Evolutionary conservation across 805 yeast species (phyloP).

Genomic region (Wickerhamiella brachini): DNA sequence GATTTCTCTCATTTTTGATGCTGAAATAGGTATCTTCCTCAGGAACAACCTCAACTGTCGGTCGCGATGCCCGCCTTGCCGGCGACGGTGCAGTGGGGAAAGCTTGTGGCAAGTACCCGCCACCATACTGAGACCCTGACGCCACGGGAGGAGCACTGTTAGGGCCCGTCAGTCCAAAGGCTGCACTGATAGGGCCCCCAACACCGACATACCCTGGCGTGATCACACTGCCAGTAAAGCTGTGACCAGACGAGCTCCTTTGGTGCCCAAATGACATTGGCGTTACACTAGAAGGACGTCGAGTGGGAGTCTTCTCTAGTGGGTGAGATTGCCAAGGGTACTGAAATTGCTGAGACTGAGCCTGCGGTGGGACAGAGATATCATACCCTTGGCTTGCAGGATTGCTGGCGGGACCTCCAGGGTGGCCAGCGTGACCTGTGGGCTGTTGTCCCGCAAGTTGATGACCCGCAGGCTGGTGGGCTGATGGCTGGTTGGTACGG

Average conservation of each 20-base stretch:
- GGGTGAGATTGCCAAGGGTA: not conserved
- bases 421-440: not conserved
- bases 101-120: not conserved
- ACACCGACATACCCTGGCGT: not conserved
- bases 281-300: not conserved
- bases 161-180: not conserved
- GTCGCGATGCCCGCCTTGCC: slow-evolving; percentile 2
- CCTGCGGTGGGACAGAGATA: not conserved
- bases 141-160: not conserved
- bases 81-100: not conserved
- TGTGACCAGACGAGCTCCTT: not conserved
- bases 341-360: not conserved
- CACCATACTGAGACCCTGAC: not conserved
- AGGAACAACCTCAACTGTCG: slow-evolving; percentile 4
- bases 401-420: too few relatives aligned
- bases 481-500: not conserved
- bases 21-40: slow-evolving; percentile 5
- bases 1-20: not conserved
- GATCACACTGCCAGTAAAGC: not conserved
- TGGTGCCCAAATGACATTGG: not conserved
- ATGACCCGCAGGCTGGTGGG: slow-evolving; percentile 3
- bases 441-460: not conserved
- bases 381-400: not conserved
- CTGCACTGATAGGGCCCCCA: not conserved
- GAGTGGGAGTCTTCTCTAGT: not conserved